These are phyloP conservation scores for Rhododendron griersonianum DNA, from an alignment of 148 eudicot species.

Conservation along the genomic window DNA sequence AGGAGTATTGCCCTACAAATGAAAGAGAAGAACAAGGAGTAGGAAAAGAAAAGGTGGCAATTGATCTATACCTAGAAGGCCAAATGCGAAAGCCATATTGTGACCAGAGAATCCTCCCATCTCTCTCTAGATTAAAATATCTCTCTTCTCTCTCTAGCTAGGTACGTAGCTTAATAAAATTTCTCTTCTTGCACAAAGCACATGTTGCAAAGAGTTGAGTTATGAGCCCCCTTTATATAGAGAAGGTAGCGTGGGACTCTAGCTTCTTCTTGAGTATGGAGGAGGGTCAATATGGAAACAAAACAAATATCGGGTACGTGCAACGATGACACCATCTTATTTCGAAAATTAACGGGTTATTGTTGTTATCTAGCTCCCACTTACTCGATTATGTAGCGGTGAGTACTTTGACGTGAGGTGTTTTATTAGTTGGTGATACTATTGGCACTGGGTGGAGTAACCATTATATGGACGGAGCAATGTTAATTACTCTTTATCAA, in stretches of 20 bases:
- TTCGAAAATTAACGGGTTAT: neutral
- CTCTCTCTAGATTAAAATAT: neutral
- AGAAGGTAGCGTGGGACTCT: neutral
- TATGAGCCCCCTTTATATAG: conserved; percentile 1
- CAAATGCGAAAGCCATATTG: conserved; percentile 60
- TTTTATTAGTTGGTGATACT: too few species aligned
- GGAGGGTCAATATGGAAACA: neutral
- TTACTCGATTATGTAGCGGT: neutral
- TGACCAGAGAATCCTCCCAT: conserved; percentile 19
- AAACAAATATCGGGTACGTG: neutral
- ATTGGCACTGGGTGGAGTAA: too few species aligned
- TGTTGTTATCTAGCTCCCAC: neutral
- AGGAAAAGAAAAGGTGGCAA: neutral
- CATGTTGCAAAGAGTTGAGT: neutral
- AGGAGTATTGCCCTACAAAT: neutral
- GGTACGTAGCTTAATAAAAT: neutral
- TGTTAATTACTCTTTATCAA: too few species aligned
- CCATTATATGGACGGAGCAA: too few species aligned
- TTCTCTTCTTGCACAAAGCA: neutral
- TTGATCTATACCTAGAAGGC: conserved; percentile 56
- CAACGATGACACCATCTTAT: neutral
- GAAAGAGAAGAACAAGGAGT: neutral
- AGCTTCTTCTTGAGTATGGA: neutral
- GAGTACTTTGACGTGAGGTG: too few species aligned
- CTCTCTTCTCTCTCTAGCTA: neutral